These are phyloP conservation scores for Thalia dealbata DNA, from an alignment of 176 grass and related monocot genomes.

Conservation along the genomic window DNA sequence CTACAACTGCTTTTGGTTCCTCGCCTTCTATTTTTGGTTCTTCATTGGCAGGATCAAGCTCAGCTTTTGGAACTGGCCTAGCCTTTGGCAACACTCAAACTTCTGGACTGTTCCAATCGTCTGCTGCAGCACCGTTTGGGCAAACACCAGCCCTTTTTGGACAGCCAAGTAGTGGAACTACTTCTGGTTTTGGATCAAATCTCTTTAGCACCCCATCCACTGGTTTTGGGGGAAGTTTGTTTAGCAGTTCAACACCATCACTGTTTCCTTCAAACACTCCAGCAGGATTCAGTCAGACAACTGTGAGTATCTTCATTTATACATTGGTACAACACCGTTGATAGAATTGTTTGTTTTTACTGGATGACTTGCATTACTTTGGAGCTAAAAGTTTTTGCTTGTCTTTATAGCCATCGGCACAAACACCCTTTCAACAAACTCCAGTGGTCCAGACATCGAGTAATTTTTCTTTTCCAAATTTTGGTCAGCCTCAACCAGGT, in stretches of 20 bases:
- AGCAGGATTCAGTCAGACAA: conserved; percentile 16
- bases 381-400: not conserved
- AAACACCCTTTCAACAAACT: conserved; percentile 40
- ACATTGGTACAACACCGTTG: not conserved
- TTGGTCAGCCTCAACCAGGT: conserved; percentile 53
- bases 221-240: conserved; percentile 41
- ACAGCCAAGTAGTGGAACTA: conserved; percentile 32
- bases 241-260: conserved; percentile 37
- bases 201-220: conserved; percentile 35
- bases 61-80: conserved; percentile 32
- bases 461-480: conserved; percentile 47
- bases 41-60: conserved; percentile 25
- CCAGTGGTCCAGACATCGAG: conserved; percentile 33
- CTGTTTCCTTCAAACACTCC: conserved; percentile 35
- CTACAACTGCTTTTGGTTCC: conserved; percentile 24
- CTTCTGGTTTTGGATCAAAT: conserved; percentile 43
- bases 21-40: conserved; percentile 32
- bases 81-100: conserved; percentile 46
- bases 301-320: conserved; percentile 23
- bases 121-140: conserved; percentile 25
- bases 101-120: conserved; percentile 45
- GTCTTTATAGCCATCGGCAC: conserved; percentile 16
- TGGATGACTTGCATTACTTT: conserved; percentile 1
- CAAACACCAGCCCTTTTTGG: conserved; percentile 31
- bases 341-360: not conserved